Base-by-base conservation (phyloP, 2,329 filamentous ascomycete genomes). In the Fusarium neocosmosporiellum region DNA sequence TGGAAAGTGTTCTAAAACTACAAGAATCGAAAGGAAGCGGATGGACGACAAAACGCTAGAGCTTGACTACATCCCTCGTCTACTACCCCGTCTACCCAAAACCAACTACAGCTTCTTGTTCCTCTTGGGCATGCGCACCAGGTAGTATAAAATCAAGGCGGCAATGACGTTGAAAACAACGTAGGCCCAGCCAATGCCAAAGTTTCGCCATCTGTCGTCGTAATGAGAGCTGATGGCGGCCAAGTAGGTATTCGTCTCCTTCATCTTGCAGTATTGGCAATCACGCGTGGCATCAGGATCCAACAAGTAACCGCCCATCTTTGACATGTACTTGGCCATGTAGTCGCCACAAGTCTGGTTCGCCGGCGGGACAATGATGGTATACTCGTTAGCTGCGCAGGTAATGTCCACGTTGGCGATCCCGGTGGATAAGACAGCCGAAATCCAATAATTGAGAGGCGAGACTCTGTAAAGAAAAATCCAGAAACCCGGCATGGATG, bases 391-490 rank as follows among this genome's bases (percentile, higher is more conserved):
- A 11, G 79, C 72, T 0, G 92, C 89, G 81, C 94, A 97, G 0
- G 79, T 73, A 50, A 96, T 90, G 0, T 82, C 59, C 0, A 88
- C 89, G 77, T 92, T 91, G 54, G 92, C 92, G 8, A 97, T 83
- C 8, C 89, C 93, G 1, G 88, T 88, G 0, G 91, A 88, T 2
- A 95, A 81, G 84, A 97, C 90, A 31, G 91, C 93, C 16, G 88
- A 87, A 43, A 96, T 89, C 31, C 96, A 84, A 80, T 97, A 97
- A 0, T 92, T 95, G 76, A 97, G 92, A 0, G 94, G 94, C 0
- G 91, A 94, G 43, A 94, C 83, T 58, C 92, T 89, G 83, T 95
- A 95, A 58, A 74, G 36, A 11, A 73, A 71, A 14, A 74, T 68
- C 71, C 69, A 81, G 69, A 88, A 88, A 13, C 90, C 89, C 1